These are phyloP conservation scores for Cucurbita maxima DNA, from an alignment of 306 rosid genomes.

Conservation along the genomic window DNA sequence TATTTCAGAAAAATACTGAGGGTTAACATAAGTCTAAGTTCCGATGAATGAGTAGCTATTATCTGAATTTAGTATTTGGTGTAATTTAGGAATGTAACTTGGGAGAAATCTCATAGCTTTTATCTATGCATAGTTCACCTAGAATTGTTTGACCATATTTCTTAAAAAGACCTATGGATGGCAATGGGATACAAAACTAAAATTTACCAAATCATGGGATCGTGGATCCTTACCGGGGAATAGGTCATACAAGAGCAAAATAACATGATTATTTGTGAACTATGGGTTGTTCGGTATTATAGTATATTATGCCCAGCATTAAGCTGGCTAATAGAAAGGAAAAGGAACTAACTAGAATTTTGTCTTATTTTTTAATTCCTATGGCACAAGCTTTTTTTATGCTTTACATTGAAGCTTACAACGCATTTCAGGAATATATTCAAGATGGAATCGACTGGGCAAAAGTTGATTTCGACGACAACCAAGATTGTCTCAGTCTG, in stretches of 20 bases:
- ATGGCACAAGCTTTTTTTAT: not conserved
- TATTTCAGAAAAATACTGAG: not conserved
- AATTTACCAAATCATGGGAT: not conserved
- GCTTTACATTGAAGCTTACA: not conserved
- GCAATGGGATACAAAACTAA: not conserved
- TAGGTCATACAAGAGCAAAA: not conserved
- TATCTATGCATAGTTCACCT: not conserved
- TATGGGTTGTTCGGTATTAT: too few species aligned
- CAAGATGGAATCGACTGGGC: conserved; percentile 99
- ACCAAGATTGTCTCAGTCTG: conserved; percentile 91
- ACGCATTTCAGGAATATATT: conserved; percentile 63
- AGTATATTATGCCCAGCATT: not conserved
- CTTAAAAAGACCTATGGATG: not conserved
- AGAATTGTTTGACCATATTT: not conserved
- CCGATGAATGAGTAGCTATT: not conserved
- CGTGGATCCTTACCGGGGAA: not conserved
- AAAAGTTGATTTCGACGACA: conserved; percentile 95
- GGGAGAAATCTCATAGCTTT: not conserved
- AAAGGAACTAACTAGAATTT: not conserved
- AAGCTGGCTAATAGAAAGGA: not conserved
- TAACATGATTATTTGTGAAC: not conserved
- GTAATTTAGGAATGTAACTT: not conserved
- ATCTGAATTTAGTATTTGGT: not conserved
- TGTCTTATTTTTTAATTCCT: not conserved
- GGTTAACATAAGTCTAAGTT: not conserved